Evolutionary conservation across 768 basidiomycete species (phyloP).

Genomic region (Kwoniella mangroviensis): DNA sequence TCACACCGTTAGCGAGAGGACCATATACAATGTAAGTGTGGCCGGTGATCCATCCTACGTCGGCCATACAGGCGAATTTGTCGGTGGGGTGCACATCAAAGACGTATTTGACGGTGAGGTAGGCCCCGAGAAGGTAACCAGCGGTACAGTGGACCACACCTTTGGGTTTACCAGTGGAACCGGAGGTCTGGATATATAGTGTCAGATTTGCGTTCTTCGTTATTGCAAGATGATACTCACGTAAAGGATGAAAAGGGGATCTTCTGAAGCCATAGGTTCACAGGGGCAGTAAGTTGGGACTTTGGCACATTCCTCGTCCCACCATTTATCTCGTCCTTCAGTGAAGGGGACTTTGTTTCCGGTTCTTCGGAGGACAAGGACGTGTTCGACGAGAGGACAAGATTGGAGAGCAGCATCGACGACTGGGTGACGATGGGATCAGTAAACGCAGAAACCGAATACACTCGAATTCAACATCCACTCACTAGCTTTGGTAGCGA

Average conservation of each 20-base stretch:
- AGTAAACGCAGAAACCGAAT: too few species aligned
- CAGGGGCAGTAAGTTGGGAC: constrained; percentile 87
- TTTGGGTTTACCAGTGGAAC: constrained; percentile 94
- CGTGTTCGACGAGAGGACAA: constrained; percentile 83
- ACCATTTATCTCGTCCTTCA: constrained; percentile 87
- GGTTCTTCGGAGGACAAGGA: constrained; percentile 85
- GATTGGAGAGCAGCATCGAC: constrained; percentile 88
- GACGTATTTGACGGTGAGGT: constrained; percentile 92
- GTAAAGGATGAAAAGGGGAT: constrained; percentile 98
- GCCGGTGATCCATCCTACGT: constrained; percentile 98
- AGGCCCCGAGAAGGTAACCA: constrained; percentile 85
- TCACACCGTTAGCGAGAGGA: constrained; percentile 66
- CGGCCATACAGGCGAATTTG: constrained; percentile 96
- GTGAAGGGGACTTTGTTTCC: constrained; percentile 81
- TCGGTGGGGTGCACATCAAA: constrained; percentile 98
- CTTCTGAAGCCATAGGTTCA: constrained; percentile 87
- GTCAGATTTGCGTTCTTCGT: neutral
- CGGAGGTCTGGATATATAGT: constrained; percentile 71
- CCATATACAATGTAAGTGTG: constrained; percentile 98
- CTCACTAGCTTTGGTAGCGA: constrained; percentile 65
- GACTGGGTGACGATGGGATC: constrained; percentile 60
- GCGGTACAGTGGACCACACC: constrained; percentile 74
- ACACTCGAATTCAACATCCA: neutral
- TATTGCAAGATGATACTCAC: constrained; percentile 63
- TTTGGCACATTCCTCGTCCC: constrained; percentile 87